Evolutionary conservation across 2,329 filamentous ascomycete species (phyloP).

Genomic region (Xenosphaeropsis pyriputrescens): DNA sequence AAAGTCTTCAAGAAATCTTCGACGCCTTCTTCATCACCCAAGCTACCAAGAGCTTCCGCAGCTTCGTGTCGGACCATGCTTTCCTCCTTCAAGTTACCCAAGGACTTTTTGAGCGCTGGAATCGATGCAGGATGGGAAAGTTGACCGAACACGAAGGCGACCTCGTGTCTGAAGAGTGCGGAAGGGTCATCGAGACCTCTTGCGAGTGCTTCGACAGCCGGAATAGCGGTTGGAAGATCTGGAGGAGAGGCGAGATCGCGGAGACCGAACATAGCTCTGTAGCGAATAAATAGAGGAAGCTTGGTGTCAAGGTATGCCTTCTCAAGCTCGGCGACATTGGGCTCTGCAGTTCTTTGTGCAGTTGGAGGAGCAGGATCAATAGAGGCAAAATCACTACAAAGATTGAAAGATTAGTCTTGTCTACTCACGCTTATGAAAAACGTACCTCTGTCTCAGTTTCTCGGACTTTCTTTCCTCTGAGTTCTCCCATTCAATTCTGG

Average conservation of each 20-base stretch:
- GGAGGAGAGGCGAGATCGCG: conserved; percentile 90
- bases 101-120: conserved; percentile 64
- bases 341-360: conserved; percentile 45
- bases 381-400: conserved; percentile 73
- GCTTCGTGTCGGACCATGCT: conserved; percentile 98
- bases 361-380: conserved; percentile 90
- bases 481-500: conserved; percentile 86
- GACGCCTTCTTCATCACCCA: conserved; percentile 87
- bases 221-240: conserved; percentile 73
- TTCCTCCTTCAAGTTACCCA: conserved; percentile 68
- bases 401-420: conserved; percentile 10
- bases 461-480: conserved; percentile 57
- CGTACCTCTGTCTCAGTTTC: conserved; percentile 66
- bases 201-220: conserved; percentile 76
- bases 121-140: conserved; percentile 94
- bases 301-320: conserved; percentile 64
- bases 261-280: conserved; percentile 95
- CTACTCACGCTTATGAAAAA: background rate
- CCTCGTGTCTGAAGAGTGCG: conserved; percentile 91
- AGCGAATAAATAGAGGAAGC: conserved; percentile 76
- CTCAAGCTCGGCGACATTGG: conserved; percentile 60
- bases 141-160: conserved; percentile 96
- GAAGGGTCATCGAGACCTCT: conserved; percentile 75
- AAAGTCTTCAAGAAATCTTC: conserved; percentile 74
- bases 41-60: conserved; percentile 84